A percentile compares a stretch with the other conserved stretches of the same genome.
Conservation (phyloP, 169 alveolate species). For the Condylostoma magnum region DNA sequence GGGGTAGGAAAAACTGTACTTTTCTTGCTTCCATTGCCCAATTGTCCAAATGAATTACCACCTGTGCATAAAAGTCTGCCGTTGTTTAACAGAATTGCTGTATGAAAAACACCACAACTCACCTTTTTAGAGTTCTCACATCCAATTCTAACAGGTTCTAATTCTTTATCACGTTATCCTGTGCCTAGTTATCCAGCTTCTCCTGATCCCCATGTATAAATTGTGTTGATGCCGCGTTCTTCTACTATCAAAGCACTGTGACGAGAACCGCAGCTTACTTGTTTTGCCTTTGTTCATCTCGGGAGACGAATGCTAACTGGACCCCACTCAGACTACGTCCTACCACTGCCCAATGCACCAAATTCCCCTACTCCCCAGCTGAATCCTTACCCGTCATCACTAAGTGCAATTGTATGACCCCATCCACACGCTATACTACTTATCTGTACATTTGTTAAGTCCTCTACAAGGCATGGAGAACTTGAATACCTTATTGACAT, state of each 20-base stretch:
- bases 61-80: slow-evolving; percentile 25
- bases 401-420: slow-evolving; percentile 50
- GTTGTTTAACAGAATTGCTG: neutral
- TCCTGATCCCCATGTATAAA: slow-evolving; percentile 40
- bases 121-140: slow-evolving; percentile 17
- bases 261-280: slow-evolving; percentile 46
- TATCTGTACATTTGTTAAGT: slow-evolving; percentile 32
- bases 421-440: slow-evolving; percentile 49
- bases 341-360: slow-evolving; percentile 60
- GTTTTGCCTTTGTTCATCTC: neutral
- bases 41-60: slow-evolving; percentile 33
- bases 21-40: slow-evolving; percentile 28
- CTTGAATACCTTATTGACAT: slow-evolving; percentile 3
- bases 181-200: slow-evolving; percentile 61
- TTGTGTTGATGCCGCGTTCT: slow-evolving; percentile 24
- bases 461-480: slow-evolving; percentile 58
- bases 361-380: slow-evolving; percentile 60
- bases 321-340: neutral
- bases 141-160: neutral
- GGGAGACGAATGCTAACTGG: slow-evolving; percentile 32
- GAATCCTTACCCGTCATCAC: slow-evolving; percentile 44
- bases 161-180: slow-evolving; percentile 20
- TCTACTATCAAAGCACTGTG: slow-evolving; percentile 50
- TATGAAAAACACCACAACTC: slow-evolving; percentile 34
- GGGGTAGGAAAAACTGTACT: neutral